phyloP scores from a whole-genome alignment of 305 asterid species.

The Fraxinus sp. region DNA sequence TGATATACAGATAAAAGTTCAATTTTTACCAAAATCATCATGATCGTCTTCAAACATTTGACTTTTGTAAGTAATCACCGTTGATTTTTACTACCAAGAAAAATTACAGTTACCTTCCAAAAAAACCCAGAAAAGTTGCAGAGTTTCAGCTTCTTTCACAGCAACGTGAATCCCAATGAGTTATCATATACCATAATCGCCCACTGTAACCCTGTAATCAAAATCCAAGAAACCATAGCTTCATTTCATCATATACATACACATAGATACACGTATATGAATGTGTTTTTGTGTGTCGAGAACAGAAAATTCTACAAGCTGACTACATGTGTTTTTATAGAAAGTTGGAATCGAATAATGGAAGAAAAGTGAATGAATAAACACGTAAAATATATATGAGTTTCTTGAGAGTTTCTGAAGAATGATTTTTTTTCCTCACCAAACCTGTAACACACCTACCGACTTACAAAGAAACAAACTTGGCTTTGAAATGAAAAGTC shows the following conservation, averaged over 20 bases:
- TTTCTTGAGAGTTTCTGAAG: neutral
- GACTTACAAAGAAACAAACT: neutral
- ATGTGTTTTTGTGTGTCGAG: conserved; percentile 8
- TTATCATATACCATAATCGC: conserved; percentile 12
- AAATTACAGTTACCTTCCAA: conserved; percentile 22
- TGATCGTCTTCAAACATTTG: neutral
- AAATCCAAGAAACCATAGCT: conserved; percentile 13
- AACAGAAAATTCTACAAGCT: neutral
- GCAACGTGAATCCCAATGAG: conserved; percentile 26
- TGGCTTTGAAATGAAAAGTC: neutral
- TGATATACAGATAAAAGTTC: neutral
- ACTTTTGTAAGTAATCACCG: neutral
- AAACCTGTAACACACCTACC: neutral
- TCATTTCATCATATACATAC: neutral
- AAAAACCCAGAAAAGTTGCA: conserved; percentile 17
- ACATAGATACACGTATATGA: conserved; percentile 5
- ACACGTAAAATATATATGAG: conserved; percentile 1
- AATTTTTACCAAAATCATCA: neutral
- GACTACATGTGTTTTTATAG: neutral
- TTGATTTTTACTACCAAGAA: conserved; percentile 12
- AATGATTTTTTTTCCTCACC: neutral
- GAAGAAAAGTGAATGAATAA: neutral
- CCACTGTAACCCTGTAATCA: conserved; percentile 21
- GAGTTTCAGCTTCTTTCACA: conserved; percentile 25
- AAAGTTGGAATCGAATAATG: neutral